Base-by-base conservation (phyloP, 768 basidiomycete genomes). In the Suillus spraguei region DNA sequence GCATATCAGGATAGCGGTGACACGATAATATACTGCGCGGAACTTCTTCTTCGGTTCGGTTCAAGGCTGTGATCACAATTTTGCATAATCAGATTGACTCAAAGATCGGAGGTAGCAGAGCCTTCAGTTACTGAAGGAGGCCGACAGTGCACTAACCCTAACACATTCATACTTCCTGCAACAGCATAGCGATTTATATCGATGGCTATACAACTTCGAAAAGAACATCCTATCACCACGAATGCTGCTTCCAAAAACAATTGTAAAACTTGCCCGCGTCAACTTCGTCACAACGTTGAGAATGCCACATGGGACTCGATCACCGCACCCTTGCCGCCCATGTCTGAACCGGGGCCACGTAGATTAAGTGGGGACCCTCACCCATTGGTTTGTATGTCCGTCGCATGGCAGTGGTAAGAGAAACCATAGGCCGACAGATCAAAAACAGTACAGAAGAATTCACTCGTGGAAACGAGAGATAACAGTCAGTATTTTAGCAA, bases 311-410 rank as follows among this genome's bases (percentile, higher is more conserved):
- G 65, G 16, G 71, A 71, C 64, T 77, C 73, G 17, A 77, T 61
- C 39, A 66, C 50, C 9, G 76, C 79, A 47, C 66, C 62, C 28
- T 66, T 58, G 5, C 77, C 78, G 14, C 79, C 79, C 77, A 79
- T 75, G 16, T 75, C 79, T 68, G 68, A 96, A 6, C 94, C 94
- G 7, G 95, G 94, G 75, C 97, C 95, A 94, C 95, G 6, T 39
- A 41, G 14, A 41, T 49, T n/a, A 67, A 22, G n/a, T 69, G 65
- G 14, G 65, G 65, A 11, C 63, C 61, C 28, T 67, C 61, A 11
- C 56, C 28, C 9, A 63, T 63, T 61, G 69, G 68, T 36, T 65
- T 67, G 60, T 67, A 65, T 28, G 65, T 46, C 44, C 59, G 17
- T 24, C 16, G 38, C 24, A 4, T 32, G 24, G 9, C 38, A 41